Evolutionary conservation across 1,284 basidiomycete species (phyloP), one percentile per base, ranked within the genome.

Genomic region (Heliocybe sulcata): DNA sequence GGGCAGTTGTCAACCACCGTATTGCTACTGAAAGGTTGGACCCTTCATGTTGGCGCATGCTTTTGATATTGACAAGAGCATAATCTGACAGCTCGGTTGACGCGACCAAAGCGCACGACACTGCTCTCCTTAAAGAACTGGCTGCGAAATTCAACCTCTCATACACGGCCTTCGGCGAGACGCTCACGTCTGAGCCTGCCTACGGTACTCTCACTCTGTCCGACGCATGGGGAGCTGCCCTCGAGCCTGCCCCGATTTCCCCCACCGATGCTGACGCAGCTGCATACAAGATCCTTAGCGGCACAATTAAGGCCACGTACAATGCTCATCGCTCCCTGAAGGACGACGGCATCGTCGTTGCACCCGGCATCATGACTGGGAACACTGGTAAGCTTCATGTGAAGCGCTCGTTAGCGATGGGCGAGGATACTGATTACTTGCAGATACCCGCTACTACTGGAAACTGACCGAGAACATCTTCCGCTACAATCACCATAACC

Each of bases 221-320:
- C 33, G 70, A 77, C 52, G 74, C 77, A 2, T 79, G 69, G 65
- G 71, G 71, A 22, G 69, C 67, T 0, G 71, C 69, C 12, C 69
- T 82, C 14, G 77, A 81, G 56, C 81, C 85, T 1, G 79, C 84
- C 2, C 81, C 82, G 0, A 66, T 78, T 26, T 77, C 83, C 14
- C 77, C 81, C 0, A 72, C 69, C 3, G 67, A 69, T 10, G 65
- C 65, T 2, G 67, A 73, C 19, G 73, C 76, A 0, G 69, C 60
- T 1, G 73, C 80, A n/a, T 85, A 73, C 66, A 63, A 64, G 16
- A 58, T 83, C 16, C 66, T 82, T 23, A 75, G 74, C 19, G 79
- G 77, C 1, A 79, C 76, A 9, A 80, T 82, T 60, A 75, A 74
- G 56, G 68, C 74, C 1, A 67, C 74, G 3, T 76, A 72, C 59